Evolutionary conservation across 306 rosid species (phyloP).

Genomic region (Prunus padus): DNA sequence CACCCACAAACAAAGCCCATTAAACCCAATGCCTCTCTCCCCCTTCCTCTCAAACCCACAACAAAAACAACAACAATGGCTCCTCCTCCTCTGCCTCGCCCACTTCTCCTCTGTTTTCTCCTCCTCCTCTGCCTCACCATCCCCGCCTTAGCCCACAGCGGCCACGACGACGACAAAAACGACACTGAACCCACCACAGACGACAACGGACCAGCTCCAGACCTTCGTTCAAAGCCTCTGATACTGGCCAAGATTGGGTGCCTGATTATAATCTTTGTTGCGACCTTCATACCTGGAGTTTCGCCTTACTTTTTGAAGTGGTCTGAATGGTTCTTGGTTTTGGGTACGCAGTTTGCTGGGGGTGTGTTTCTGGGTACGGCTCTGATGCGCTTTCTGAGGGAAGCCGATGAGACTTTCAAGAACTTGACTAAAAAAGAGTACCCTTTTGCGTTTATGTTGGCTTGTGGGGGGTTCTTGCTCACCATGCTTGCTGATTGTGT

Average conservation of each 20-base stretch:
- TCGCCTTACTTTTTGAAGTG: conserved; percentile 70
- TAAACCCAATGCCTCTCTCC: neutral
- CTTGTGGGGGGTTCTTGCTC: conserved; percentile 61
- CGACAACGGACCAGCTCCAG: neutral
- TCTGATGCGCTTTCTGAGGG: conserved; percentile 78
- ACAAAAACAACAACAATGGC: neutral
- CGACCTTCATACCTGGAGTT: conserved; percentile 64
- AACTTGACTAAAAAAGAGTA: conserved; percentile 53
- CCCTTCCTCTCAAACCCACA: neutral
- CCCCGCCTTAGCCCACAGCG: conserved; percentile 52
- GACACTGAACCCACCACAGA: neutral
- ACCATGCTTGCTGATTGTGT: conserved; percentile 68
- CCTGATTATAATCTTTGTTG: conserved; percentile 51
- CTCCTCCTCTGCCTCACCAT: conserved; percentile 35
- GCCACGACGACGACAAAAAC: conserved; percentile 38
- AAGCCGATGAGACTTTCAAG: conserved; percentile 63
- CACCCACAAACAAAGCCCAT: too few species aligned
- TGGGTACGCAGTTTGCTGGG: conserved; percentile 88
- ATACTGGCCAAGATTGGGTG: conserved; percentile 55
- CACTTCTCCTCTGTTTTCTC: neutral
- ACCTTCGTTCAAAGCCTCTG: conserved; percentile 52
- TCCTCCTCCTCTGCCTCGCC: neutral
- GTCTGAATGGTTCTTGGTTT: conserved; percentile 73
- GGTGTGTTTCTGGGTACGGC: conserved; percentile 89
- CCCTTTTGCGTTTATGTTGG: conserved; percentile 82